phyloP scores from a whole-genome alignment of 2,329 filamentous ascomycete genomes.

The Fusarium dimerum region DNA sequence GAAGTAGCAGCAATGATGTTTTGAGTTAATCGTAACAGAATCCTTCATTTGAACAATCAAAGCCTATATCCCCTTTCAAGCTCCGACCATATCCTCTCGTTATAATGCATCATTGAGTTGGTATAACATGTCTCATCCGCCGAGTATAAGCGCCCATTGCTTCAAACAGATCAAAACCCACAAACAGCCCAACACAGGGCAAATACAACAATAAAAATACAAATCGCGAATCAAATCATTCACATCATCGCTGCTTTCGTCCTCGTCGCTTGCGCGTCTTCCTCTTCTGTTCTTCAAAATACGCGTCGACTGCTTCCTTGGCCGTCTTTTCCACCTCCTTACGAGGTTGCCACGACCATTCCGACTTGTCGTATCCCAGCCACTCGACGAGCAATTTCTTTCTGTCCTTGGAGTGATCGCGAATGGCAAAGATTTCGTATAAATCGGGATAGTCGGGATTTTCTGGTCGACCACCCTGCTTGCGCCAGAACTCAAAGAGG shows the following conservation, averaged over 20 bases:
- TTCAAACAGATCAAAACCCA: not conserved
- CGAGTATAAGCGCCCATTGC: not conserved
- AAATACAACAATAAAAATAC: not conserved
- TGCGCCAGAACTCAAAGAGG: slow-evolving; percentile 37
- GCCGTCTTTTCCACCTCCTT: slow-evolving; percentile 29
- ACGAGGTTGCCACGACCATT: slow-evolving; percentile 34
- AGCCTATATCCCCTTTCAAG: not conserved
- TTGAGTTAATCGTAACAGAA: no score
- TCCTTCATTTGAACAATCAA: not conserved
- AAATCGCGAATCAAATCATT: not conserved
- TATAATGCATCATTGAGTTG: not conserved
- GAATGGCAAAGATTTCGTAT: slow-evolving; percentile 36
- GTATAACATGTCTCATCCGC: not conserved
- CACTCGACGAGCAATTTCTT: slow-evolving; percentile 37
- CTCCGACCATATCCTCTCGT: not conserved
- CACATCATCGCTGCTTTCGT: slow-evolving; percentile 1
- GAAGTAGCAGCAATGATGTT: no score
- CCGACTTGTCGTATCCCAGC: slow-evolving; percentile 34
- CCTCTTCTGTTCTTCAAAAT: slow-evolving; percentile 20
- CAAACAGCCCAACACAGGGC: not conserved
- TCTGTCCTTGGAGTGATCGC: slow-evolving; percentile 31
- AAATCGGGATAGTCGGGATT: slow-evolving; percentile 34
- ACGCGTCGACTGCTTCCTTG: slow-evolving; percentile 28
- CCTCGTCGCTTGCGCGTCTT: slow-evolving; percentile 6
- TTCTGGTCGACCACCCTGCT: slow-evolving; percentile 31